These are phyloP conservation scores for Leccinum aurantiacum DNA, from an alignment of 768 basidiomycete genomes.

Conservation along the genomic window DNA sequence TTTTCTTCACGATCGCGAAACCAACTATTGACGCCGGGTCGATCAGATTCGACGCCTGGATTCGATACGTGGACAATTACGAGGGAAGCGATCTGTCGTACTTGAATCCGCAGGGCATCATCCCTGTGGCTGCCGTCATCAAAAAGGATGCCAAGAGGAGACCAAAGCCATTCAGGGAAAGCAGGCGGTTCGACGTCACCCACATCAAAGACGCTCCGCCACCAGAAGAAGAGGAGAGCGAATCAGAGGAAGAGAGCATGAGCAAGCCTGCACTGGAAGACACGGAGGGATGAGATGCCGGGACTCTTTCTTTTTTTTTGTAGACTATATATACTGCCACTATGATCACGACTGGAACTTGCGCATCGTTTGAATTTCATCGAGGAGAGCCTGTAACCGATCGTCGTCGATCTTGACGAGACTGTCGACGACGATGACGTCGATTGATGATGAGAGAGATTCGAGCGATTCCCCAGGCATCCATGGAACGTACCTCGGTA, in stretches of 20 bases:
- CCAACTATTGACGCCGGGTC: not conserved
- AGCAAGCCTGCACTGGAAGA: constrained; percentile 49
- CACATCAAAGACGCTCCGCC: constrained; percentile 30
- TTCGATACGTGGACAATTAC: too few species aligned
- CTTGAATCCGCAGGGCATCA: too few species aligned
- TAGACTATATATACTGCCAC: constrained; percentile 5
- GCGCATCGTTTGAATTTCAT: constrained; percentile 88
- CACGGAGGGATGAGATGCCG: constrained; percentile 41
- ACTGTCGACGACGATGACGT: constrained; percentile 28
- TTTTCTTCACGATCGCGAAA: not conserved
- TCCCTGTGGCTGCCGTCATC: too few species aligned
- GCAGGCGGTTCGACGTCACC: constrained; percentile 65
- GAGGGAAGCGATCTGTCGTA: too few species aligned
- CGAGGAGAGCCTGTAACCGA: constrained; percentile 72
- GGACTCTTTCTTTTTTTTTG: not conserved
- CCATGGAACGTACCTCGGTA: constrained; percentile 65
- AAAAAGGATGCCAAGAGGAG: too few species aligned
- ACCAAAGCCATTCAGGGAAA: constrained; percentile 38
- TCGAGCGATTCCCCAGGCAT: not conserved
- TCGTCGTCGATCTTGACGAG: constrained; percentile 90
- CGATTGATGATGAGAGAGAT: not conserved
- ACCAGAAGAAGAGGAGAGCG: constrained; percentile 41
- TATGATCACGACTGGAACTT: constrained; percentile 74
- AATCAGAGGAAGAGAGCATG: constrained; percentile 43
- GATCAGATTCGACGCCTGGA: too few species aligned